A percentile compares a stretch with the other conserved stretches of the same genome.
phyloP scores from a whole-genome alignment of 352 stramenopile genomes.

The Phytophthora hibernalis region DNA sequence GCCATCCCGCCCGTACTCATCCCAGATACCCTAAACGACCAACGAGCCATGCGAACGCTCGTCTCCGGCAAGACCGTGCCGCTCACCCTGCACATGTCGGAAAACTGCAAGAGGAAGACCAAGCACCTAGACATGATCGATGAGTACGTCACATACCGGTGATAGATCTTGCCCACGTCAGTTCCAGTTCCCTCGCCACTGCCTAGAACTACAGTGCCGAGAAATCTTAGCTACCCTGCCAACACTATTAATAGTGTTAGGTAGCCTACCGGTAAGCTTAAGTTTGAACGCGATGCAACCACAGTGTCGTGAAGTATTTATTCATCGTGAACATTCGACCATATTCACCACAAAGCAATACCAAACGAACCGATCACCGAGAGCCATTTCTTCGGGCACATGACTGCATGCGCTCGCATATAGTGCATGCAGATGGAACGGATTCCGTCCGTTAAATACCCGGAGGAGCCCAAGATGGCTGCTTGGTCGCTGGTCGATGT shows the following conservation, averaged over 20 bases:
- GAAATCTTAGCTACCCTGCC: conserved; percentile 12
- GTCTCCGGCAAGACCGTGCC: conserved; percentile 58
- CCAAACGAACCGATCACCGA: not conserved
- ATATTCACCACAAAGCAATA: not conserved
- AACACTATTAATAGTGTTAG: conserved; percentile 6
- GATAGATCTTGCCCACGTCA: not conserved
- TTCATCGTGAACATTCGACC: not conserved
- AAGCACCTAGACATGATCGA: conserved; percentile 54
- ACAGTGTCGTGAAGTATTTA: not conserved
- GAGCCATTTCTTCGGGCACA: not conserved
- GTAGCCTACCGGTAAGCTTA: too few relatives aligned
- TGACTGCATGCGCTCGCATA: too few relatives aligned
- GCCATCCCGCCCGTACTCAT: conserved; percentile 57
- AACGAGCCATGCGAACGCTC: conserved; percentile 38
- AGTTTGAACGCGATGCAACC: conserved; percentile 26
- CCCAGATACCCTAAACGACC: conserved; percentile 37
- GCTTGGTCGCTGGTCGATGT: too few relatives aligned
- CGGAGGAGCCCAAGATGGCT: too few relatives aligned
- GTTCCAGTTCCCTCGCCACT: conserved; percentile 19
- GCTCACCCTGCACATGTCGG: conserved; percentile 55
- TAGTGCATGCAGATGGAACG: too few relatives aligned
- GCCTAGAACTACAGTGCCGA: conserved; percentile 17
- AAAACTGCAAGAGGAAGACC: conserved; percentile 48
- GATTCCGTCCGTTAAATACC: not conserved
- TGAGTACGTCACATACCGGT: conserved; percentile 49